Evolutionary conservation across 169 alveolate species (phyloP).

Genomic region (Besnoitia besnoiti): DNA sequence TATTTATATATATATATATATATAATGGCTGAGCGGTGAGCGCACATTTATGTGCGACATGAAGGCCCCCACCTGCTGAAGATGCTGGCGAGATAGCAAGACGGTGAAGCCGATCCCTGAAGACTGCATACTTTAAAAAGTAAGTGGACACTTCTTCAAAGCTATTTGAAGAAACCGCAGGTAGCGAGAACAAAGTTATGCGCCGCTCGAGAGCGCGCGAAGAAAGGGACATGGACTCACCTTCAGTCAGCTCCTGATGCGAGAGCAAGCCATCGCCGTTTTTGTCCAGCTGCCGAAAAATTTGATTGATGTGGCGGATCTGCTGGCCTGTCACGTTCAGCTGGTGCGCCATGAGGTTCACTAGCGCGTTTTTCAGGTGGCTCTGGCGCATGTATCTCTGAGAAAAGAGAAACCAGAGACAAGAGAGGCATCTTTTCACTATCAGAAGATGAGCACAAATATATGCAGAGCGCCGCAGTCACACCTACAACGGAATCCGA

Average conservation of each 20-base stretch:
- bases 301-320: constrained; percentile 71
- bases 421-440: too few relatives aligned
- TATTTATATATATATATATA: too few relatives aligned
- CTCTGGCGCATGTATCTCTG: constrained; percentile 75
- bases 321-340: constrained; percentile 74
- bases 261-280: constrained; percentile 75
- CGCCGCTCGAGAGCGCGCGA: neutral
- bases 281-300: constrained; percentile 71
- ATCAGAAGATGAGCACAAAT: too few relatives aligned
- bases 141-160: too few relatives aligned
- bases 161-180: neutral
- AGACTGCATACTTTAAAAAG: too few relatives aligned
- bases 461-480: too few relatives aligned
- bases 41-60: too few relatives aligned
- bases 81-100: too few relatives aligned
- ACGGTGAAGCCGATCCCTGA: too few relatives aligned
- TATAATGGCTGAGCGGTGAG: too few relatives aligned
- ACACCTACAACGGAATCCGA: too few relatives aligned
- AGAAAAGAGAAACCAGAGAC: neutral
- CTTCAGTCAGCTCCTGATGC: constrained; percentile 72
- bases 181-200: neutral
- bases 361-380: constrained; percentile 75
- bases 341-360: constrained; percentile 79
- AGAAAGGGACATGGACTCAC: neutral
- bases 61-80: too few relatives aligned